A percentile compares a stretch with the other conserved stretches of the same genome.
phyloP scores from a whole-genome alignment of 768 basidiomycete species.

The Lentinula raphanica region DNA sequence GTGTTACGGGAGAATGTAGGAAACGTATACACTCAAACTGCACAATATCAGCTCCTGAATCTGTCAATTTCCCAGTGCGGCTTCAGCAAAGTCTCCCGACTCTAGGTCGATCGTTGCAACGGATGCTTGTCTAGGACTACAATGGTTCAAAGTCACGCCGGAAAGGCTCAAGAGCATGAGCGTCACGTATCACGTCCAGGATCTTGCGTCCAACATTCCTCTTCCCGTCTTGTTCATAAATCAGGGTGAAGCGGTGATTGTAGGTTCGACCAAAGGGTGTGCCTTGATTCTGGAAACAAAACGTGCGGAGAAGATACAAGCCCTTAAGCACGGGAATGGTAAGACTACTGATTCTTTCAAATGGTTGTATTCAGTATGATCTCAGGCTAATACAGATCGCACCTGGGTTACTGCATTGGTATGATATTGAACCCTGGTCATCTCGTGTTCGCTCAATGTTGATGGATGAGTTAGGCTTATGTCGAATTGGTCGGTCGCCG shows the following conservation, averaged over 20 bases:
- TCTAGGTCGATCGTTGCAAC: background rate
- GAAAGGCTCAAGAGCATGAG: background rate
- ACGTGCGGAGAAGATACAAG: background rate
- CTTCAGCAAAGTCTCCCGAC: background rate
- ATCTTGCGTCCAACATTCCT: background rate
- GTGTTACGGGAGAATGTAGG: background rate
- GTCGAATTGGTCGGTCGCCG: too few relatives aligned
- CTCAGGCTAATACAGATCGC: background rate
- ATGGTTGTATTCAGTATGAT: background rate
- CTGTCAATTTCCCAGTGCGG: background rate
- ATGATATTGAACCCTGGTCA: too few relatives aligned
- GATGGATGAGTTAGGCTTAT: too few relatives aligned
- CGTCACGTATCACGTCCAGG: background rate
- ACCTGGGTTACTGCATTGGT: background rate
- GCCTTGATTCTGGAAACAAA: background rate
- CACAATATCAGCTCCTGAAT: too few relatives aligned
- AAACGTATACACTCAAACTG: too few relatives aligned
- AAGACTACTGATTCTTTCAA: background rate
- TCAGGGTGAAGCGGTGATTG: background rate
- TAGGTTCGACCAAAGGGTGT: background rate
- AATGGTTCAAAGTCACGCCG: background rate
- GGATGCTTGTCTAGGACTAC: background rate
- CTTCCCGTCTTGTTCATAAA: background rate
- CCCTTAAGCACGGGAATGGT: background rate
- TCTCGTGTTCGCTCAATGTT: too few relatives aligned